These are phyloP conservation scores for Penicillium occitanis DNA, from an alignment of 2,329 filamentous ascomycete genomes.

Conservation along the genomic window DNA sequence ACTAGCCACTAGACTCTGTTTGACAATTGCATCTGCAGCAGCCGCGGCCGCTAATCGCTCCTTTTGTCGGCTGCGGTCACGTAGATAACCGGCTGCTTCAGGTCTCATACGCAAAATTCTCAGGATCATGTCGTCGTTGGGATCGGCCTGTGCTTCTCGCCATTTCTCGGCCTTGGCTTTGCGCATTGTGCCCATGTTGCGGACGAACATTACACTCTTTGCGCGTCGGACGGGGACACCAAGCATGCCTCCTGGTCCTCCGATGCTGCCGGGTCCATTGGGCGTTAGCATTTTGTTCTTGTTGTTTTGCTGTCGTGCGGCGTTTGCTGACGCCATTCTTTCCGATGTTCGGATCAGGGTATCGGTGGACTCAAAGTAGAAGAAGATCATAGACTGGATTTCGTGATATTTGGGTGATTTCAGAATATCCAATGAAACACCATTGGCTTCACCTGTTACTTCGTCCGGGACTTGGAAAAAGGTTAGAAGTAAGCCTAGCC, in stretches of 20 bases:
- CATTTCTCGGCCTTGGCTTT: conserved; percentile 95
- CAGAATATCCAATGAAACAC: conserved; percentile 85
- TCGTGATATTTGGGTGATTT: conserved; percentile 99
- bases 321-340: conserved; percentile 86
- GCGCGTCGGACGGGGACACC: conserved; percentile 53
- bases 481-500: conserved; percentile 83
- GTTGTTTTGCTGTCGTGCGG: conserved; percentile 69
- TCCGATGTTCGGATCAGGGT: conserved; percentile 94
- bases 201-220: conserved; percentile 83
- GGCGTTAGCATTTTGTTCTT: conserved; percentile 71
- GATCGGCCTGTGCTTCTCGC: conserved; percentile 92
- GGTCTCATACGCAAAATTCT: conserved; percentile 92
- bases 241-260: conserved; percentile 44
- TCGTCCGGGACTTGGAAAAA: conserved; percentile 96
- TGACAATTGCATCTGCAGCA: conserved; percentile 90
- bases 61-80: conserved; percentile 88
- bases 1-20: conserved; percentile 74
- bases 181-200: conserved; percentile 93
- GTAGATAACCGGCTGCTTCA: conserved; percentile 82
- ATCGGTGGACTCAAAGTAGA: conserved; percentile 92
- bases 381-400: conserved; percentile 93
- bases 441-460: conserved; percentile 75
- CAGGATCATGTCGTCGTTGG: conserved; percentile 96
- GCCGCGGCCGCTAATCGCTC: conserved; percentile 87
- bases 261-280: conserved; percentile 47